phyloP scores from a whole-genome alignment of 148 eudicot species.

The Amaranthus cruentus region DNA sequence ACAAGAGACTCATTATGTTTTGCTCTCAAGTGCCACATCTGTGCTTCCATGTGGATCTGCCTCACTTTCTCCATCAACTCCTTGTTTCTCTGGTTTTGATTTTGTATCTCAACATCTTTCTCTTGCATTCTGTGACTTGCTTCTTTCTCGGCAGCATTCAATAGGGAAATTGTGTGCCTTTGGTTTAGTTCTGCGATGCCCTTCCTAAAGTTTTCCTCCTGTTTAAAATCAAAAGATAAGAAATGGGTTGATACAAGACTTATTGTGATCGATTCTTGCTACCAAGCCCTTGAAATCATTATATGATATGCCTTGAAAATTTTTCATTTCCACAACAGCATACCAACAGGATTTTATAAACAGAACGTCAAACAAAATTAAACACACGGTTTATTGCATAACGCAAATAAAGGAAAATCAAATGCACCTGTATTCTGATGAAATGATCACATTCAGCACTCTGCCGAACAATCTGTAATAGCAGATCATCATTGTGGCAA shows the following conservation, averaged over 20 bases:
- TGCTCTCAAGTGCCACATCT: constrained; percentile 35
- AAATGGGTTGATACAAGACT: not conserved
- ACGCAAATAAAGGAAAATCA: not conserved
- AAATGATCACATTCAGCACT: constrained; percentile 34
- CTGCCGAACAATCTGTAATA: constrained; percentile 30
- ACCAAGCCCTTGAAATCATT: no score
- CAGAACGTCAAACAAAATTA: not conserved
- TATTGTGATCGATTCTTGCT: not conserved
- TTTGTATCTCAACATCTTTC: constrained; percentile 35
- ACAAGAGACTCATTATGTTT: constrained; percentile 31
- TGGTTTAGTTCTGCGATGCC: constrained; percentile 34
- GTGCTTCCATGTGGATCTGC: constrained; percentile 27
- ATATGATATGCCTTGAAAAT: no score
- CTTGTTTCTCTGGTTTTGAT: constrained; percentile 32
- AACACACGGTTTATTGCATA: not conserved
- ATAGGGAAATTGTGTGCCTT: constrained; percentile 25
- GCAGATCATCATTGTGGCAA: constrained; percentile 18
- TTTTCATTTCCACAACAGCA: no score
- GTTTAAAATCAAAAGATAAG: not conserved
- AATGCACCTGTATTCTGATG: constrained; percentile 35
- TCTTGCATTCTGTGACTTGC: constrained; percentile 26
- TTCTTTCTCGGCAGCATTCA: constrained; percentile 32
- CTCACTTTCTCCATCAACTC: constrained; percentile 31
- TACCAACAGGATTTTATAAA: not conserved
- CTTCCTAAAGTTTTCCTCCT: constrained; percentile 36